Base-by-base conservation (phyloP, 768 basidiomycete genomes). In the Lactarius tabidus region DNA sequence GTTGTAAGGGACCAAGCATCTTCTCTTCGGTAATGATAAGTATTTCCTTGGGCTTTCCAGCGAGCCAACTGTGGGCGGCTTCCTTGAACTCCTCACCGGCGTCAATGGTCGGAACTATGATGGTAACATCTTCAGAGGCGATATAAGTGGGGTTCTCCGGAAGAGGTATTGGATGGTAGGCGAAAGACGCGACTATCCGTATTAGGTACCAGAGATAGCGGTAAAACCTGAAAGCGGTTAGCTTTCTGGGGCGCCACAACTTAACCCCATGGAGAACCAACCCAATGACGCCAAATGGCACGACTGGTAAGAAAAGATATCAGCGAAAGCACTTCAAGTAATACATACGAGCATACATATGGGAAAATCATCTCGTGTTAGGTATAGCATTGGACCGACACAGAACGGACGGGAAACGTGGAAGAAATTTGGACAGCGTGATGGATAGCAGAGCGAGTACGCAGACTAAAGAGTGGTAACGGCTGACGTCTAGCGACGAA, bases 21-120 rank as follows among this genome's bases (percentile, higher is more conserved):
- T 90, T 88, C 74, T 94, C 93, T 77, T 95, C 93, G 15, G 85
- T 87, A 67, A 88, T 82, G 73, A 86, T 87, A 75, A 88, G 75
- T 71, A 88, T 86, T 74, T 87, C 93, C 74, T 93, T 95, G 18
- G 94, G 95, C 70, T 91, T 88, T 71, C 93, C 92, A 70, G 87
- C 87, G 67, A 97, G 89, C 95, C 93, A 96, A 72, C 85, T 89
- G 77, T 90, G 84, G 38, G 94, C 94, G 45, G 93, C 93, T 75
- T 93, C 90, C 79, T 93, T 92, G 81, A 95, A 95, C 76, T 94
- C 93, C 76, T 95, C 93, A 57, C 94, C 95, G 3, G 95, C 93
- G 74, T 97, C 94, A 72, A 97, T 95, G 66, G 93, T 96, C 43
- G 94, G 94, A 3, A 96, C 95, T 66, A 97, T 93, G 74, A 96